Evolutionary conservation across 345 rosid species (phyloP).

Genomic region (Conringia planisiliqua): DNA sequence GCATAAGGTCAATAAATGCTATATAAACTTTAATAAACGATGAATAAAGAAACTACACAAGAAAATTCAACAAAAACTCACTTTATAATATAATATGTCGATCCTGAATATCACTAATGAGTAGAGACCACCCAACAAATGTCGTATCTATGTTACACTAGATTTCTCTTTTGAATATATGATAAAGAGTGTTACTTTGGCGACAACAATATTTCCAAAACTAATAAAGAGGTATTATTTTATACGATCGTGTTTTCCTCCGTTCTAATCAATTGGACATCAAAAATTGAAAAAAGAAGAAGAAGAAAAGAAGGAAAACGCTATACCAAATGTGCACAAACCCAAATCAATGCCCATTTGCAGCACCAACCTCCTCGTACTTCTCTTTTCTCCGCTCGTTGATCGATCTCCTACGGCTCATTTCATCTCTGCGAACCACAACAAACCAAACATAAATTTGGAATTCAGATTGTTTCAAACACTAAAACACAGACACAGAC

Average conservation of each 20-base stretch:
- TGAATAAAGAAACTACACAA: neutral
- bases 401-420: slow-evolving; percentile 34
- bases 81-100: neutral
- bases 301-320: neutral
- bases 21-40: neutral
- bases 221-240: slow-evolving; percentile 20
- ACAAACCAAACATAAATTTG: no score
- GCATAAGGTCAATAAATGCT: neutral
- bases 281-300: neutral
- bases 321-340: slow-evolving; percentile 21
- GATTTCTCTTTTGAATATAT: neutral
- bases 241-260: neutral
- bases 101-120: neutral
- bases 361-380: slow-evolving; percentile 24
- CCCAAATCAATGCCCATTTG: slow-evolving; percentile 30
- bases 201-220: slow-evolving; percentile 2
- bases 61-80: neutral
- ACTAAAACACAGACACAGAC: neutral
- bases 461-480: no score
- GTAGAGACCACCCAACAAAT: neutral
- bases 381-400: slow-evolving; percentile 29
- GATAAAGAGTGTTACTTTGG: neutral
- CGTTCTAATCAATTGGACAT: slow-evolving; percentile 16
- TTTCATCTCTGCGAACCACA: slow-evolving; percentile 26
- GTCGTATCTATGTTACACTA: slow-evolving; percentile 4